These are phyloP conservation scores for Diplogelasinospora grovesii DNA, from an alignment of 495 filamentous ascomycete genomes.

Conservation along the genomic window DNA sequence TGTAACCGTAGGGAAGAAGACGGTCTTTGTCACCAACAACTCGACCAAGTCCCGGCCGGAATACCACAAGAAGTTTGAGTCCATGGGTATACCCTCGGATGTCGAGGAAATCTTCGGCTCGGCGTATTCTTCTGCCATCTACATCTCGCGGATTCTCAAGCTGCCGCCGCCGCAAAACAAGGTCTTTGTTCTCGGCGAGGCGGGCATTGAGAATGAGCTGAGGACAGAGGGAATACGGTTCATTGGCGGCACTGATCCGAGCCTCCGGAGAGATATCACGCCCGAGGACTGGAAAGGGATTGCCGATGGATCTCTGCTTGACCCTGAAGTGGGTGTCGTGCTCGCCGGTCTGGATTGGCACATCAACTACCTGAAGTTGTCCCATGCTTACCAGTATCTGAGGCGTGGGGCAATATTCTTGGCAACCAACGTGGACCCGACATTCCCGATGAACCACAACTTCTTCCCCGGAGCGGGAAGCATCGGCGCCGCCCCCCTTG, in stretches of 20 bases:
- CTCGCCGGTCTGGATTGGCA: conserved; percentile 87
- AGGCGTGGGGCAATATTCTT: conserved; percentile 79
- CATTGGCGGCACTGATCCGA: conserved; percentile 83
- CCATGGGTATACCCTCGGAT: conserved; percentile 68
- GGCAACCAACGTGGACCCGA: conserved; percentile 86
- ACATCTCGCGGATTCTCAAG: conserved; percentile 86
- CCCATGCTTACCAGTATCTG: conserved; percentile 79
- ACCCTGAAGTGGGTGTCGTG: conserved; percentile 83
- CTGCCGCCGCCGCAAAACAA: conserved; percentile 75
- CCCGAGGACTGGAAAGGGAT: conserved; percentile 71
- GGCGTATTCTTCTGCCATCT: conserved; percentile 89
- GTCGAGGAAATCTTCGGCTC: conserved; percentile 93
- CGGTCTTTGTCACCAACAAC: conserved; percentile 98
- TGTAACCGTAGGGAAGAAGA: conserved; percentile 62
- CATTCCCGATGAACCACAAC: conserved; percentile 67
- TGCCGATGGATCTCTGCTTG: conserved; percentile 67
- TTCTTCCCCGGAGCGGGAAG: conserved; percentile 91
- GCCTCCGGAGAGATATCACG: conserved; percentile 65
- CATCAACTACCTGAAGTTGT: conserved; percentile 87
- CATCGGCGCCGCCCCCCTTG: conserved; percentile 69
- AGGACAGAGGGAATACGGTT: conserved; percentile 66
- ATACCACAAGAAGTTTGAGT: conserved; percentile 86
- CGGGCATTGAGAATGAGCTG: conserved; percentile 86
- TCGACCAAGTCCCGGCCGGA: conserved; percentile 90
- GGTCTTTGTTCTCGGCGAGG: conserved; percentile 88